phyloP scores from a whole-genome alignment of 179 eudicot species.

The Camellia oleifera region DNA sequence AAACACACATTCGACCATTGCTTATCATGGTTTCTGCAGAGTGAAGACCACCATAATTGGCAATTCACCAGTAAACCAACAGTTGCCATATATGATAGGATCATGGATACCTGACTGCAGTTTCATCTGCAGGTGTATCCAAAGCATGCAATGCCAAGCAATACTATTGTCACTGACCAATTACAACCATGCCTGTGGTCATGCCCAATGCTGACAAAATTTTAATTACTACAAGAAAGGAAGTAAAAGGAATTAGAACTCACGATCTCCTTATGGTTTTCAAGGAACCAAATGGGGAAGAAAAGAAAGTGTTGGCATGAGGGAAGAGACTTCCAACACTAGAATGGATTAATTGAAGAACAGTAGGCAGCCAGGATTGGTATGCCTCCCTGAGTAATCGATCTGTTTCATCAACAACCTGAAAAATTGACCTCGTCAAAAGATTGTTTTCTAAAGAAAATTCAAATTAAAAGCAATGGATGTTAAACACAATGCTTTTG shows the following conservation, averaged over 20 bases:
- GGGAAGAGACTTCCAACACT: slow-evolving; percentile 34
- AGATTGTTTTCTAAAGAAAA: not conserved
- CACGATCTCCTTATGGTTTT: slow-evolving; percentile 76
- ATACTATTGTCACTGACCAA: not conserved
- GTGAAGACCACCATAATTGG: not conserved
- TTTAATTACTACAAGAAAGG: not conserved
- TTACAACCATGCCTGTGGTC: not conserved
- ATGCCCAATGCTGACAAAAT: slow-evolving; percentile 6
- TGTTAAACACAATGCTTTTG: not conserved
- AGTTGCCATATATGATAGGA: not conserved
- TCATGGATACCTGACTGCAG: not conserved
- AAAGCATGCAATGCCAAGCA: not conserved
- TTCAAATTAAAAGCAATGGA: not conserved
- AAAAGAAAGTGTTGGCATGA: slow-evolving; percentile 20
- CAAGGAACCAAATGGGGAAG: slow-evolving; percentile 51
- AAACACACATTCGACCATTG: not conserved
- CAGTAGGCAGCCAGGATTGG: slow-evolving; percentile 96
- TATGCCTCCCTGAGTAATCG: slow-evolving; percentile 88
- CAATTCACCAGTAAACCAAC: not conserved
- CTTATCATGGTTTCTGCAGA: not conserved
- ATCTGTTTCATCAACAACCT: slow-evolving; percentile 99
- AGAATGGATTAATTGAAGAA: slow-evolving; percentile 55
- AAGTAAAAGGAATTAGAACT: slow-evolving; percentile 30
- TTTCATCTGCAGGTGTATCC: not conserved
- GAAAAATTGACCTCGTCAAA: slow-evolving; percentile 18